A percentile compares a stretch with the other conserved stretches of the same genome.
Evolutionary conservation across 1,284 basidiomycete species (phyloP).

Genomic region (Gastroboletus turbinatus): DNA sequence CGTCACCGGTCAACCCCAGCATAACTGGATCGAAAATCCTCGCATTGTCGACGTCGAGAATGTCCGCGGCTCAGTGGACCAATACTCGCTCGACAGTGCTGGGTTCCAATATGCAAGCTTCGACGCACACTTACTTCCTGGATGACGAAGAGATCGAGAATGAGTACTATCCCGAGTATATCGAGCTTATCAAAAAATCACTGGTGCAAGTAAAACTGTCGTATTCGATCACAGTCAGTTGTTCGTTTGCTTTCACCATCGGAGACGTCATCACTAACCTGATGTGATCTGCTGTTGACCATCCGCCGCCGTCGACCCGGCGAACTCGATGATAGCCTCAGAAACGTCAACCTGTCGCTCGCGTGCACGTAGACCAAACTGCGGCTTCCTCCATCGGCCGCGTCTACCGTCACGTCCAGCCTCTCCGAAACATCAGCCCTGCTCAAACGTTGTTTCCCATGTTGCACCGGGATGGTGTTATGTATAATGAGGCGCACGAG

Average conservation of each 20-base stretch:
- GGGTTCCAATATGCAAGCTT: not conserved
- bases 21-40: not conserved
- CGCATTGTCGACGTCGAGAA: not conserved
- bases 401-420: not conserved
- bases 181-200: constrained; percentile 48
- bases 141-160: constrained; percentile 35
- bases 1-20: not conserved
- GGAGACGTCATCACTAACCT: not conserved
- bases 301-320: not conserved
- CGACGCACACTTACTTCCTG: no score
- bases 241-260: not conserved
- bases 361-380: not conserved
- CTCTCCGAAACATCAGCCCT: not conserved
- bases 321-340: not conserved
- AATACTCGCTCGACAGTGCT: not conserved
- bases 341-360: not conserved
- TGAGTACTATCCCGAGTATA: constrained; percentile 47
- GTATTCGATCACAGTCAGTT: not conserved
- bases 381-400: not conserved
- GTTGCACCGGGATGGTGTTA: not conserved
- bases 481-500: not conserved
- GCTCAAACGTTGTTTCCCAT: not conserved
- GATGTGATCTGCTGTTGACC: not conserved
- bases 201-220: constrained; percentile 45
- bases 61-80: not conserved